Conservation (phyloP, 129 eudicot genomes). For the Tagetes patula region DNA sequence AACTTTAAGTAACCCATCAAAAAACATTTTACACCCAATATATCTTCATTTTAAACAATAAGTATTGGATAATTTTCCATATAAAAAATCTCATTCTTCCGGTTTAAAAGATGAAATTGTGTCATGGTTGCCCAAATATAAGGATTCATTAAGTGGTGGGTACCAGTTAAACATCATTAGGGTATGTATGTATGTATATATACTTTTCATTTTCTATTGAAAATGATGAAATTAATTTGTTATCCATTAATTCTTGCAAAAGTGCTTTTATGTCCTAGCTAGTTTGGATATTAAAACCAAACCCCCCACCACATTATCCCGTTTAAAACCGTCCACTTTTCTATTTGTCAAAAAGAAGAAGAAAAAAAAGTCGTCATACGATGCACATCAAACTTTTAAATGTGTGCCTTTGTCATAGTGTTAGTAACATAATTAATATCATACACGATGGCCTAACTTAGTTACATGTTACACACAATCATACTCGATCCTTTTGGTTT, state of each 20-base stretch:
- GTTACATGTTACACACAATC: background rate
- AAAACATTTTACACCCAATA: no score
- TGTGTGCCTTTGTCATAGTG: background rate
- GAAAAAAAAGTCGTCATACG: background rate
- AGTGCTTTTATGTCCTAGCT: conserved; percentile 27
- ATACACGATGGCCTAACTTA: no score
- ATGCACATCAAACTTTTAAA: background rate
- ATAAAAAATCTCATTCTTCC: conserved; percentile 21
- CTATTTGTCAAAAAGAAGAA: background rate
- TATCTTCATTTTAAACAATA: background rate
- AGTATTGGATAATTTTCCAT: background rate
- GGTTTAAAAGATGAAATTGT: conserved; percentile 14
- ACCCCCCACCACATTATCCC: conserved; percentile 25
- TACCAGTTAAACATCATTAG: conserved; percentile 31
- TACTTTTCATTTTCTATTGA: conserved; percentile 7
- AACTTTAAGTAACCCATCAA: no score
- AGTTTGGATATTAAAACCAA: conserved; percentile 22
- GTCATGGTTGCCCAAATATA: conserved; percentile 24
- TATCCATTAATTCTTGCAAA: conserved; percentile 23
- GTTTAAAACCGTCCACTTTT: background rate
- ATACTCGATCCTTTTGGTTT: background rate
- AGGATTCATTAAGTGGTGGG: conserved; percentile 36
- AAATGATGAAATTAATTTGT: conserved; percentile 13
- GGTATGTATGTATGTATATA: background rate
- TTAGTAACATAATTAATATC: no score